These are phyloP conservation scores for Venturia effusa DNA, from an alignment of 2,329 filamentous ascomycete species.

Conservation along the genomic window DNA sequence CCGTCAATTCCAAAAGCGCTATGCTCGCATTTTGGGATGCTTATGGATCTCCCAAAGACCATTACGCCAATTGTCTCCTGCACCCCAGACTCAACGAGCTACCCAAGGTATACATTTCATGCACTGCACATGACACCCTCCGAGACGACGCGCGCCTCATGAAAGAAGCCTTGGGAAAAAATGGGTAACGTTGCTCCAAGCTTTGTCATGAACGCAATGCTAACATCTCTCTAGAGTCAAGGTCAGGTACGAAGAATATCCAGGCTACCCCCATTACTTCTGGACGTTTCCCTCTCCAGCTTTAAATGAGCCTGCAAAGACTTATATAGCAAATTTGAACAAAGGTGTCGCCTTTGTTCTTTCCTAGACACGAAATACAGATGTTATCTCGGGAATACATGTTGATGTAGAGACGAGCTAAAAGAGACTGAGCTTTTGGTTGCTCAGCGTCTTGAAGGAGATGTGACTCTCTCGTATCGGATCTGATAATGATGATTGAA, in stretches of 20 bases:
- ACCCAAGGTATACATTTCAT: constrained; percentile 23
- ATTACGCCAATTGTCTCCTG: constrained; percentile 23
- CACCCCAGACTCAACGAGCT: constrained; percentile 21
- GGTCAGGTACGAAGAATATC: constrained; percentile 22
- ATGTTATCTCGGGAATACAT: constrained; percentile 11
- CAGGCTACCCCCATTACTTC: constrained; percentile 27
- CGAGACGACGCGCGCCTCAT: constrained; percentile 26
- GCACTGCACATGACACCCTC: constrained; percentile 23
- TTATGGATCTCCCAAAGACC: constrained; percentile 23
- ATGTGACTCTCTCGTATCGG: constrained; percentile 11
- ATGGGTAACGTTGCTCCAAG: constrained; percentile 16
- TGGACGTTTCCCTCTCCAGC: constrained; percentile 25
- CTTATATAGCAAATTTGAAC: constrained; percentile 18
- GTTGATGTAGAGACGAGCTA: constrained; percentile 8
- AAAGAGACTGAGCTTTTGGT: constrained; percentile 15
- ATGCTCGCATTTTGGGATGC: constrained; percentile 27
- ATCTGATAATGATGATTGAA: neutral
- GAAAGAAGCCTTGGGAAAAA: constrained; percentile 20
- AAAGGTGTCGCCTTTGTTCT: constrained; percentile 20
- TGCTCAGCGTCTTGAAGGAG: constrained; percentile 23
- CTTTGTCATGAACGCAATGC: constrained; percentile 2
- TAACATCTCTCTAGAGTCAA: constrained; percentile 20
- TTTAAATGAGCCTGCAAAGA: constrained; percentile 18
- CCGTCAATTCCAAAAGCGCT: constrained; percentile 24
- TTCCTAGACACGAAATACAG: neutral